Base-by-base conservation (phyloP, 2,329 filamentous ascomycete species). In the Aspergillus ochraceoroseus region DNA sequence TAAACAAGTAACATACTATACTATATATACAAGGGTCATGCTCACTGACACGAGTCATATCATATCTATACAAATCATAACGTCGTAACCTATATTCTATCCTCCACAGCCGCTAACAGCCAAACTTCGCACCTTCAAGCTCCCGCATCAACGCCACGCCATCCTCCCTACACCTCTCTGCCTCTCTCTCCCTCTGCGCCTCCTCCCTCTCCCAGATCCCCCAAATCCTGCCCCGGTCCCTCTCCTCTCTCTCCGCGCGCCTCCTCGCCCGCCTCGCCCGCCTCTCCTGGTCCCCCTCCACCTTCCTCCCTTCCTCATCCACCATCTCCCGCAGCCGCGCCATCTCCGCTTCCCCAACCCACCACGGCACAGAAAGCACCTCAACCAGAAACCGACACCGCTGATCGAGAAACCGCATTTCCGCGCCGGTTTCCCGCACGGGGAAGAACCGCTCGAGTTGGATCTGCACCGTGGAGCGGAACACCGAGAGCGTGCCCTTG, bases 401-500 rank as follows among this genome's bases (percentile, higher is more conserved):
- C 47, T 75, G 70, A 1, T 67, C 63, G 69, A 79, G 75, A 20
- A 74, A 74, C 5, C 57, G 56, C 33, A 72, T 70, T 53, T 82
- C 79, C 18, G 74, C 70, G 28, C 70, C 68, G 9, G 76, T 81
- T 28, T 72, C 70, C 2, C 56, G 55, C 1, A 82, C 56, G 0
- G 71, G 41, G 26, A 59, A 64, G 5, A 77, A 65, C 2, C 75
- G 68, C 53, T 80, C 75, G 17, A 80, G 57, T 11, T 74, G 64
- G 6, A 82, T 45, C 50, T 82, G 77, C 45, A 71, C 70, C 8
- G 57, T 54, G 3, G 61, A 58, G 4, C 76, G 70, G 51, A 76
- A 80, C 7, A 57, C 62, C 0, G 67, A 67, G 7, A 82, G 64
- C 0, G 72, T 76, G 18, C 77, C 76, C 50, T 82, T 80, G 3